Base-by-base conservation (phyloP, 2,329 filamentous ascomycete species). In the Fusarium oligoseptatum region DNA sequence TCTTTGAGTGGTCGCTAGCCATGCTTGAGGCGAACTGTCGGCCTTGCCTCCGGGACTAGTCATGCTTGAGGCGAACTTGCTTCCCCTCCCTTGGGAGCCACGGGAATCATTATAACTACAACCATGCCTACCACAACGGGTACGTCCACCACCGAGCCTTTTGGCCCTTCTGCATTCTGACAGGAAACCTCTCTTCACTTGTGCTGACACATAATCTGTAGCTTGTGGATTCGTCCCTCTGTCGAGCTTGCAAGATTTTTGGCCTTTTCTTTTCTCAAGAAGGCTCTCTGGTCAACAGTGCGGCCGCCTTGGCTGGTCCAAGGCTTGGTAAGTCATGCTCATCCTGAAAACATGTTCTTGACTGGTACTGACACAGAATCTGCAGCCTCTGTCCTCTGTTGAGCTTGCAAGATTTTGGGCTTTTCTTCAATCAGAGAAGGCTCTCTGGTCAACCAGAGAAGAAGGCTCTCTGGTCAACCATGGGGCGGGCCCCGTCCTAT, bases 41-140 rank as follows among this genome's bases (percentile, higher is more conserved):
- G 37, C 17, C 9, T 41, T 9, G 39, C 15, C 36, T 14, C 32
- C 11, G 32, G 32, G 11, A 11, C 83, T 48, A 48, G 43, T 41
- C 89, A 87, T 60, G 84, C 84, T 7, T 87, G 84, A 36, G 34
- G 34, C 34, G 34, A 36, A n/a, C 17, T n/a, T 43, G 39, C 39
- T 20, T n/a, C 39, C 4, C 20, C 39, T n/a, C 39, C 39, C 12
- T 43, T 43, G 10, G 17, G n/a, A 43, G 10, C 32, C 3, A 34
- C 10, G 32, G 32, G 10, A 34, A 34, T 12, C 32, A 34, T 6
- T 34, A 4, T 2, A 12, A 11, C 1, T 34, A 34, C 32, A 34
- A 34, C 32, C 32, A 34, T 5, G 32, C 32, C 3, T 34, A 34
- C 11, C 32, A 34, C 10, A 34, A 34, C 11, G 32, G 32, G 32